Conservation (phyloP, 129 eudicot species). For the Pulicaria dysenterica region DNA sequence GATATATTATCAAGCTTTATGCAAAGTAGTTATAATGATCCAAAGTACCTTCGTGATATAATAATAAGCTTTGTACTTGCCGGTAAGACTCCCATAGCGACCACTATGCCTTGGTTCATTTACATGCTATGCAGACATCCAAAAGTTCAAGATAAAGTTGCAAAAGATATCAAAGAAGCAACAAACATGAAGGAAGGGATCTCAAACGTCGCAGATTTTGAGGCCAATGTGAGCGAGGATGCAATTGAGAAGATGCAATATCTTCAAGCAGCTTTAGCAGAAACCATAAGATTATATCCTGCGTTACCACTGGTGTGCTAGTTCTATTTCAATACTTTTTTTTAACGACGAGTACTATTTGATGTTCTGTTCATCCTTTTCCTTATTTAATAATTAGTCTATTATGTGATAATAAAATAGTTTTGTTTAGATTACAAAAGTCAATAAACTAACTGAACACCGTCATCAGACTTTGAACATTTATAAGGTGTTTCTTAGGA, state of each 20-base stretch:
- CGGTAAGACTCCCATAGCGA: conserved; percentile 68
- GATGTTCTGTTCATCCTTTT: too few species aligned
- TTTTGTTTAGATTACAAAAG: too few species aligned
- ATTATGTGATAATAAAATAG: too few species aligned
- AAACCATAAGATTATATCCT: conserved; percentile 77
- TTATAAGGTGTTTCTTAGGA: too few species aligned
- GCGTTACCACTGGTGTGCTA: conserved; percentile 78
- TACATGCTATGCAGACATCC: conserved; percentile 73
- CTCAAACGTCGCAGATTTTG: conserved; percentile 37
- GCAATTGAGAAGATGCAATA: conserved; percentile 67
- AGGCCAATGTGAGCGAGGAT: conserved; percentile 44
- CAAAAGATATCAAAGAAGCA: conserved; percentile 50
- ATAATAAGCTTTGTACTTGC: conserved; percentile 60
- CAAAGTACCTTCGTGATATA: conserved; percentile 59
- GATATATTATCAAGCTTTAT: conserved; percentile 63
- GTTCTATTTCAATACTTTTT: too few species aligned
- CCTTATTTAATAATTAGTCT: too few species aligned
- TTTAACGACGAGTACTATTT: too few species aligned
- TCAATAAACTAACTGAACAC: too few species aligned
- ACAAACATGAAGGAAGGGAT: conserved; percentile 19
- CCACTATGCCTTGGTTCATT: conserved; percentile 62
- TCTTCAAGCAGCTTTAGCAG: conserved; percentile 65
- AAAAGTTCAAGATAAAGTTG: conserved; percentile 49
- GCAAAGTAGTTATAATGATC: conserved; percentile 35
- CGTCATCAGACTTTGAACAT: too few species aligned